Conservation (phyloP, 192 early-diverging fungal genomes). For the Backusella parvicylindrica region DNA sequence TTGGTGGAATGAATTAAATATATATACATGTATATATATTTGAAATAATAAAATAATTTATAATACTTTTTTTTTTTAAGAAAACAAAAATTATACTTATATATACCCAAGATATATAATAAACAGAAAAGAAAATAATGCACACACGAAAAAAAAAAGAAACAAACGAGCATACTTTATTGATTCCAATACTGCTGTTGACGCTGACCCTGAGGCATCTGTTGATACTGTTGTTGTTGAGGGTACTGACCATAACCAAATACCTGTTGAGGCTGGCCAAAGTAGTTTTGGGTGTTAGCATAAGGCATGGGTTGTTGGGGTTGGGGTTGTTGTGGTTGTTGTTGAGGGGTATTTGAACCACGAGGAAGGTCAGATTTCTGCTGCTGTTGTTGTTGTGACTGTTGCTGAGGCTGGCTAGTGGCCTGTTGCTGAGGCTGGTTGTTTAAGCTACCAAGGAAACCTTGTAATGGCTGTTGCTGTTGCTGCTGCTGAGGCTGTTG, state of each 20-base stretch:
- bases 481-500: constrained; percentile 19
- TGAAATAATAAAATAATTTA: not conserved
- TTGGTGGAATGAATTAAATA: not conserved
- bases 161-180: not conserved
- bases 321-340: not conserved
- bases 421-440: constrained; percentile 35
- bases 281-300: not conserved
- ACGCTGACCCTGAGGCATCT: not conserved
- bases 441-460: constrained; percentile 22
- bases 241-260: not conserved
- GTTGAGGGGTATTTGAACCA: constrained; percentile 16
- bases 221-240: constrained; percentile 34
- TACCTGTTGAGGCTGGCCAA: not conserved
- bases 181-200: constrained; percentile 34
- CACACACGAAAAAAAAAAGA: not conserved
- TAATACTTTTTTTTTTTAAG: too few species aligned
- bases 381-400: constrained; percentile 31
- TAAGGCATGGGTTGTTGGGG: not conserved
- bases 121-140: not conserved
- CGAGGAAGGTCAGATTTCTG: constrained; percentile 29
- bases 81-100: not conserved
- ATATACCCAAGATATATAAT: too few species aligned
- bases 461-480: constrained; percentile 14
- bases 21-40: not conserved
- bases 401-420: constrained; percentile 16